Base-by-base conservation (phyloP, 371 early-diverging fungal species). In the Entomophthora muscae region DNA sequence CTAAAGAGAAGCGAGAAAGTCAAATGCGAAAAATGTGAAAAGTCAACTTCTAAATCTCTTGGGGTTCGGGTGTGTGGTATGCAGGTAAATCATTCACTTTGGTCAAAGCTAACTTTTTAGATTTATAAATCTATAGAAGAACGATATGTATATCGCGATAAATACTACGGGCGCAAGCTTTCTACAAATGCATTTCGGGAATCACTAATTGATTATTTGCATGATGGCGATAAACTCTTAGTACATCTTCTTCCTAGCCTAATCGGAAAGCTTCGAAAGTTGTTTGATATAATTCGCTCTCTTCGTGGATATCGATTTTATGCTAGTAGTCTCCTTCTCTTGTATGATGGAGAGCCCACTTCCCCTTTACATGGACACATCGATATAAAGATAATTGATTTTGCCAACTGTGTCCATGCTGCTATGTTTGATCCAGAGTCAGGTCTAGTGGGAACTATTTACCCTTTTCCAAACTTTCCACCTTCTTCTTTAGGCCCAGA, bases 11-110 rank as follows among this genome's bases (percentile, higher is more conserved):
- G 71, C 78, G 85, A 64, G 72, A 73, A 30, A 88, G 88, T 32
- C 95, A 96, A 71, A 91, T 84, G 55, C 73, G 77, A 53, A 96
- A n/a, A 95, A 72, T 94, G 93, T 66, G 90, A 85, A 66, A 78
- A 78, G 61, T 88, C 91, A 2, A 98, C 98, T 23, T 91, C 91
- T 67, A 83, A 85, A 66, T 75, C 78, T 53, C 77, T 95, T 24
- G 98, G 98, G 13, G 91, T 93, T 26, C 82, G 96, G 7, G 86
- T 98, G 42, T 95, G 96, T 70, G 96, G n/a, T 17, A 89, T 95
- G 91, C 96, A 96, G 84, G 90, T 87, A 71, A 70, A 71, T 65
- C 53, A 53, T 26, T 52, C 7, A 22, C 31, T 13, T 63, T 42
- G n/a, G n/a, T n/a, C 26, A 33, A 57, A 26, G 10, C 26, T 5